Evolutionary conservation across 805 yeast genomes (phyloP), one percentile per base, ranked within the genome.

Genomic region (Metschnikowia vanudenii): DNA sequence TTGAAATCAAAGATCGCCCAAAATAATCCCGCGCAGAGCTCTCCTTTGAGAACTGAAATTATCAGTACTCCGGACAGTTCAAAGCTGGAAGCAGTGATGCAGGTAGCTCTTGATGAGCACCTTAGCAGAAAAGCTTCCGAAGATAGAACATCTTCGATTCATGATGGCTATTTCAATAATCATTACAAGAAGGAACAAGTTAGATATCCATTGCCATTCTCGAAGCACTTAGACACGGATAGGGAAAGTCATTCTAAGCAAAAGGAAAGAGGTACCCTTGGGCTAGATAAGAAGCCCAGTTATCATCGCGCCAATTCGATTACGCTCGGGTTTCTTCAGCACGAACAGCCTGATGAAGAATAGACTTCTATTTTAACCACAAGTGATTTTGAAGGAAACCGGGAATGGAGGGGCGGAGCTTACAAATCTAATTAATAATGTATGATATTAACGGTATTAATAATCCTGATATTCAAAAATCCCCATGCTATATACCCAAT

Each of bases 101-200:
- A 33, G 12, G 35, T 39, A 17, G 43, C 30, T 14, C 37, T 44
- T 2, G 40, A 45, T 16, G 43, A 37, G 33, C 42, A 41, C 18
- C 16, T 39, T 4, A 33, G 33, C 26, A 31, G 34, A 17, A 31
- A 41, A 12, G 45, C 38, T 9, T 53, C 56, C 13, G 56, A 49
- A 16, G 43, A 50, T 34, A 32, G 46, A 31, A 17, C 13, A 14
- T 26, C 50, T n/a, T 40, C 37, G 0, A 40, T 47, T n/a, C 34
- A 33, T 18, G 32, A 35, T 8, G 58, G 54, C 20, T 49, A 59
- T 35, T 74, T 62, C 60, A 69, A 67, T 34, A 77, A 76, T 49
- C 81, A 78, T 51, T 76, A 76, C 56, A 66, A 66, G 40, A 75
- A 73, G 45, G 73, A 84, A 59, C 73, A 70, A n/a, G 54, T 60